These are phyloP conservation scores for Flaveria ramosissima DNA, from an alignment of 129 eudicot species.

Conservation along the genomic window DNA sequence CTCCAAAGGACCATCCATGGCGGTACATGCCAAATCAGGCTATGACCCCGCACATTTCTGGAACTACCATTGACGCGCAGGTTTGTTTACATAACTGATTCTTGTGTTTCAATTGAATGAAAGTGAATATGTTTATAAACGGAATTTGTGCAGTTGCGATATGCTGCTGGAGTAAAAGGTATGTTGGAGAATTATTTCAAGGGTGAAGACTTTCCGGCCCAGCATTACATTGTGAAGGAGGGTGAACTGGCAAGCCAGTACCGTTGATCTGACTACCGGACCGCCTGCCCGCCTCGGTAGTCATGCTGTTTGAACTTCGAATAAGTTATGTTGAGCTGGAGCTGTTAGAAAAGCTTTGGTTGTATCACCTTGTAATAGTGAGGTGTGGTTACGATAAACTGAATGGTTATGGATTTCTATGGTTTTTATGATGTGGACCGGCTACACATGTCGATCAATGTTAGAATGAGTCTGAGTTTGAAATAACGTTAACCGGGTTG, in stretches of 20 bases:
- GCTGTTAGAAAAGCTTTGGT: background rate
- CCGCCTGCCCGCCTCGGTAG: background rate
- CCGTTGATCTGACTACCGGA: constrained; percentile 40
- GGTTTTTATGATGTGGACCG: background rate
- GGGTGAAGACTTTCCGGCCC: constrained; percentile 87
- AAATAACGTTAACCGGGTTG: no score
- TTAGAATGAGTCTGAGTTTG: background rate
- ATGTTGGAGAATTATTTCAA: constrained; percentile 95
- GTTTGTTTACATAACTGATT: constrained; percentile 23
- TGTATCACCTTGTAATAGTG: constrained; percentile 17
- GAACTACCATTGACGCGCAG: constrained; percentile 98
- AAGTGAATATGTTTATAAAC: background rate
- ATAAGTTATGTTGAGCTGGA: constrained; percentile 26
- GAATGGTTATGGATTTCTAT: constrained; percentile 27
- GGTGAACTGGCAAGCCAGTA: constrained; percentile 98
- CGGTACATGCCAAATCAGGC: constrained; percentile 99
- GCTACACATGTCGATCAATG: background rate
- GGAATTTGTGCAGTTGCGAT: constrained; percentile 55
- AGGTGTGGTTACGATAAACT: constrained; percentile 23
- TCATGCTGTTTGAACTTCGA: constrained; percentile 1
- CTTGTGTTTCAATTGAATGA: background rate
- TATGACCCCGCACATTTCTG: constrained; percentile 98
- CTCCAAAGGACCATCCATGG: constrained; percentile 99
- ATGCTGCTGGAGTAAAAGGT: constrained; percentile 93
- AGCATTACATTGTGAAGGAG: constrained; percentile 90